A percentile compares a stretch with the other conserved stretches of the same genome.
These are phyloP conservation scores for Amaranthus palmeri DNA, from an alignment of 148 eudicot species.

Conservation along the genomic window DNA sequence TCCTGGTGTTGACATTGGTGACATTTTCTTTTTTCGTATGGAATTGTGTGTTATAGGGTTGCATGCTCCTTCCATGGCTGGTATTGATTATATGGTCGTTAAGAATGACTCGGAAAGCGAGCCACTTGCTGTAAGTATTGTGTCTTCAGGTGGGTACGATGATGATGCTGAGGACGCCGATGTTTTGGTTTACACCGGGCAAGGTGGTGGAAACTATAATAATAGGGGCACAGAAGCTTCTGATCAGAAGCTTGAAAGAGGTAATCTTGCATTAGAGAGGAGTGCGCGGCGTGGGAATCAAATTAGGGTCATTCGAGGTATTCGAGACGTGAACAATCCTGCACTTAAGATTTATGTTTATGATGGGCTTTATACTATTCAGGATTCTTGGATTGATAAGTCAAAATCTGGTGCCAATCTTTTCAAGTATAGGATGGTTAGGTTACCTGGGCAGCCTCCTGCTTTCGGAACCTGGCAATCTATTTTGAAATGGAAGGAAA, in stretches of 20 bases:
- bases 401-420: constrained; percentile 62
- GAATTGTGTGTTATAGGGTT: constrained; percentile 76
- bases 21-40: constrained; percentile 87
- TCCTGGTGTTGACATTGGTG: constrained; percentile 87
- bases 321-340: constrained; percentile 40
- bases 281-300: constrained; percentile 69
- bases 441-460: constrained; percentile 70
- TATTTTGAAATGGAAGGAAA: constrained; percentile 79
- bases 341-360: constrained; percentile 61
- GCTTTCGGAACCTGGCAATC: constrained; percentile 77
- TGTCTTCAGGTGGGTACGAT: constrained; percentile 86
- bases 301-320: constrained; percentile 79
- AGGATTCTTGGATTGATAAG: constrained; percentile 83
- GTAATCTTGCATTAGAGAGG: constrained; percentile 84
- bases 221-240: constrained; percentile 48
- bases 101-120: constrained; percentile 53
- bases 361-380: constrained; percentile 80
- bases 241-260: constrained; percentile 94
- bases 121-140: constrained; percentile 80
- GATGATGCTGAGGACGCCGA: constrained; percentile 70
- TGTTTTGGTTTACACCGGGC: constrained; percentile 75
- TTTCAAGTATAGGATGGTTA: constrained; percentile 75
- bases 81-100: constrained; percentile 72
- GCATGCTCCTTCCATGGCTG: constrained; percentile 93
- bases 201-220: constrained; percentile 74